Evolutionary conservation across 305 asterid species (phyloP), one percentile per base, ranked within the genome.

Genomic region (Petunia hybrid): DNA sequence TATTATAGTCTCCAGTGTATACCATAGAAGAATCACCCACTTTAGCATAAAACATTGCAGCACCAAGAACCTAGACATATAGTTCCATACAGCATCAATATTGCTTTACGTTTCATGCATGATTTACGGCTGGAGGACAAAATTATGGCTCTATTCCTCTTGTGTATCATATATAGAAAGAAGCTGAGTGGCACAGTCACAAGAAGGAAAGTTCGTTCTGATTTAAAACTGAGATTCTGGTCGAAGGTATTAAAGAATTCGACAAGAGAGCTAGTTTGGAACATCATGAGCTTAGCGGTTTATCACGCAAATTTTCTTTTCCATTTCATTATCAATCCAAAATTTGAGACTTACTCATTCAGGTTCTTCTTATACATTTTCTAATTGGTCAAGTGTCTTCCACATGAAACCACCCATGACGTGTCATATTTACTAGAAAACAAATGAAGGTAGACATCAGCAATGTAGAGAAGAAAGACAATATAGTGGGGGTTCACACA

Each of bases 11-110:
- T 41, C 99, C 99, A 56, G 98, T 95, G 81, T 95, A 95, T 77
- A 95, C 93, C 63, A 95, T 79, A 80, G 97, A 88, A 74, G 97
- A 86, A 88, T 95, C 96, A 82, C 99, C 97, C 82, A 92, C 97
- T 89, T 87, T 95, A 87, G 95, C 97, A 89, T 95, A 91, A 89
- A 95, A 91, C 99, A 95, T 95, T 82, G 97, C 99, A 63, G 99
- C 99, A 73, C 99, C 99, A 83, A 95, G 92, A 84, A 95, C 98
- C 97, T 94, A 82, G 82, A 79, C 75, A 53, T 56, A 74, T 31
- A 80, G 35, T 79, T 43, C 51, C 6, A 42, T 2, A 66, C 78
- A 12, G 53, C 62, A 51, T 55, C 45, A 13, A 66, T 51, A 13
- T 73, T 36, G 45, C 35, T 73, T 5, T 42, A 51, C 78, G 62